Conservation (phyloP, 768 basidiomycete species). For the Trametopsis cervina region DNA sequence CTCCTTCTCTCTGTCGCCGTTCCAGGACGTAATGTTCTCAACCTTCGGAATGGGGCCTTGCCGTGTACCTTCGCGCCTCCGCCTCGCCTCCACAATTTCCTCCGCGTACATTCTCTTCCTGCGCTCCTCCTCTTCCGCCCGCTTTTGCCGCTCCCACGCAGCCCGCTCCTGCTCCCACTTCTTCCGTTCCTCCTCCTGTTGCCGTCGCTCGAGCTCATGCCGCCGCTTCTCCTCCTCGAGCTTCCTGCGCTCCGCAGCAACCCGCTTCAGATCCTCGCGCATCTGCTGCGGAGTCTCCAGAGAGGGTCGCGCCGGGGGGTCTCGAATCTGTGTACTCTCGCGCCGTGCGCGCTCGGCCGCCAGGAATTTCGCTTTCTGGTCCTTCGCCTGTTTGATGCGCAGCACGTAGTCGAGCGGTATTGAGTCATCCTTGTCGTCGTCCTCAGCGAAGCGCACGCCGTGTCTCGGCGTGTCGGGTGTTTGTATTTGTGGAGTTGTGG, state of each 20-base stretch:
- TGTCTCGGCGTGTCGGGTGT: conserved; percentile 1
- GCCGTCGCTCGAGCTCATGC: conserved; percentile 6
- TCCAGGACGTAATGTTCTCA: conserved; percentile 8
- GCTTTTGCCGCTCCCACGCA: conserved; percentile 2
- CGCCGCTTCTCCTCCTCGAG: conserved; percentile 5
- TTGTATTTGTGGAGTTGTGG: not conserved
- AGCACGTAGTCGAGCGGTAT: conserved; percentile 66
- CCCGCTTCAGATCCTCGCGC: conserved; percentile 26
- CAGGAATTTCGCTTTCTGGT: conserved; percentile 64
- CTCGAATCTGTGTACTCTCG: not conserved
- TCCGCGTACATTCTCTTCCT: conserved; percentile 38
- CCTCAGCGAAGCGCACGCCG: conserved; percentile 13
- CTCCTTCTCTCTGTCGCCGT: conserved; percentile 18
- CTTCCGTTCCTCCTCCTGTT: conserved; percentile 3
- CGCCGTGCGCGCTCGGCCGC: conserved; percentile 36
- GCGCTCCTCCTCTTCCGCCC: conserved; percentile 10
- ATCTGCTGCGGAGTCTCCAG: conserved; percentile 37
- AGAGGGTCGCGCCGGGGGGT: conserved; percentile 8
- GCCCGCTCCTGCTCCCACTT: conserved; percentile 8
- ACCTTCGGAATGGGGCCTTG: conserved; percentile 15
- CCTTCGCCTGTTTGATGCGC: conserved; percentile 64
- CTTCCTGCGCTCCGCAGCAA: conserved; percentile 2
- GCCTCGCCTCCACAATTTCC: conserved; percentile 53
- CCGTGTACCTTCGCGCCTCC: conserved; percentile 46
- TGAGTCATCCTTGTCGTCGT: conserved; percentile 36